phyloP scores from a whole-genome alignment of 2,329 filamentous ascomycete genomes.

The Lanzia echinophila region DNA sequence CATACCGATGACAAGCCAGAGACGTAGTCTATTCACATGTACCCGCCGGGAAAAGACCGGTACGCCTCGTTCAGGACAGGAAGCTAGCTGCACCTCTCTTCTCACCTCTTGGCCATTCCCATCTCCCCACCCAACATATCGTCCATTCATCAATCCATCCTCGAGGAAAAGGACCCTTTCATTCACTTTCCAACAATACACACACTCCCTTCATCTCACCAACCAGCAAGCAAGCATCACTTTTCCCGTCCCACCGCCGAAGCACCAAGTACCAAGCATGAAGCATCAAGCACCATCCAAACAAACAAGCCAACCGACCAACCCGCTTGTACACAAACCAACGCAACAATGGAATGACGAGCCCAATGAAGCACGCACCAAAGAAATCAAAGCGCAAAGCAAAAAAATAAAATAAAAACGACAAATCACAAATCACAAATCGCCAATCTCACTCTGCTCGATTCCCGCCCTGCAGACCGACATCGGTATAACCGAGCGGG shows the following conservation, averaged over 20 bases:
- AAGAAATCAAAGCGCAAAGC: not conserved
- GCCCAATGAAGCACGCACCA: too few relatives aligned
- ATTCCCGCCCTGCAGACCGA: not conserved
- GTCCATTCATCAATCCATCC: not conserved
- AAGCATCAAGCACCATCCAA: too few relatives aligned
- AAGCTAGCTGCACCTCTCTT: not conserved
- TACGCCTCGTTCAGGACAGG: not conserved
- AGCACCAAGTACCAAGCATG: too few relatives aligned
- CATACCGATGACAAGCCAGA: too few relatives aligned
- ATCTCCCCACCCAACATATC: not conserved
- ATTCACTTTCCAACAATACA: not conserved
- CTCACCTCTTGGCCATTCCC: not conserved
- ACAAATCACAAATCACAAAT: constrained; percentile 6
- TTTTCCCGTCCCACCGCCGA: too few relatives aligned
- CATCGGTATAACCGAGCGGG: not conserved
- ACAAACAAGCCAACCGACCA: not conserved
- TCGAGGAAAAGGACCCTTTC: not conserved
- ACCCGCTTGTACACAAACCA: too few relatives aligned
- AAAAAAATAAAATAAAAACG: not conserved
- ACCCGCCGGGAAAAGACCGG: not conserved
- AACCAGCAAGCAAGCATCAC: not conserved
- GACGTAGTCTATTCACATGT: not conserved
- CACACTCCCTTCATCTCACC: not conserved
- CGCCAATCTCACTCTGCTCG: constrained; percentile 2
- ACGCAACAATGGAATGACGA: too few relatives aligned